Evolutionary conservation across 1,284 basidiomycete genomes (phyloP).

Genomic region (Phellopilus nigrolimitatus): DNA sequence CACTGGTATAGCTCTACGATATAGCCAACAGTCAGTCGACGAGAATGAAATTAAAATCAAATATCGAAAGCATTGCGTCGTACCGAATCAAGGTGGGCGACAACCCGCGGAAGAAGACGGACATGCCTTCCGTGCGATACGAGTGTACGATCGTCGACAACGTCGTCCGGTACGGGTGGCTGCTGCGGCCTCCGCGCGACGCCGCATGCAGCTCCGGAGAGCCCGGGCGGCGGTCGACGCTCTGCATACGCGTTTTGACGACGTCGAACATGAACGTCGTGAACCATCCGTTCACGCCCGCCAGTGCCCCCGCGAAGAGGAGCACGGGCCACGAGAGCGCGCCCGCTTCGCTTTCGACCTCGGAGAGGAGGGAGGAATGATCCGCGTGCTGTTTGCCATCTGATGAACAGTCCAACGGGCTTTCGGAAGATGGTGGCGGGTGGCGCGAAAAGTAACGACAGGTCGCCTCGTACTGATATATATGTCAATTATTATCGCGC

Average conservation of each 20-base stretch:
- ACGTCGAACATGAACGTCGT: constrained; percentile 82
- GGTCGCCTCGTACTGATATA: constrained; percentile 65
- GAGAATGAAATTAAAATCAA: background rate
- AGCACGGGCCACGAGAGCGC: constrained; percentile 53
- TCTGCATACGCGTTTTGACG: constrained; percentile 83
- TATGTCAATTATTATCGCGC: constrained; percentile 16
- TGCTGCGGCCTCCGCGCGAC: constrained; percentile 18
- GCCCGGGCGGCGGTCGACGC: constrained; percentile 24
- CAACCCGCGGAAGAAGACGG: constrained; percentile 72
- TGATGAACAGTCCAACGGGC: background rate
- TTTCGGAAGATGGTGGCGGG: constrained; percentile 11
- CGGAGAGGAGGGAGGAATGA: constrained; percentile 38
- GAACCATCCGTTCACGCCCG: constrained; percentile 69
- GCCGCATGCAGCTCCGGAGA: constrained; percentile 2
- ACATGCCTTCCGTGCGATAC: constrained; percentile 58
- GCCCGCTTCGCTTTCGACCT: constrained; percentile 42
- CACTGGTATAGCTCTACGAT: constrained; percentile 42
- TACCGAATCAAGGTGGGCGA: constrained; percentile 76
- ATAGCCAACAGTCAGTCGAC: background rate
- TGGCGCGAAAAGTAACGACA: constrained; percentile 50
- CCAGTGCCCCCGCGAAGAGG: constrained; percentile 73
- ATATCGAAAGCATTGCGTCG: constrained; percentile 25
- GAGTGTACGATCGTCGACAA: constrained; percentile 55
- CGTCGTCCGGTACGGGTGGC: constrained; percentile 52
- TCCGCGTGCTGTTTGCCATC: constrained; percentile 23